phyloP scores from a whole-genome alignment of 2,329 filamentous ascomycete species.

The Epichloe amarillans region DNA sequence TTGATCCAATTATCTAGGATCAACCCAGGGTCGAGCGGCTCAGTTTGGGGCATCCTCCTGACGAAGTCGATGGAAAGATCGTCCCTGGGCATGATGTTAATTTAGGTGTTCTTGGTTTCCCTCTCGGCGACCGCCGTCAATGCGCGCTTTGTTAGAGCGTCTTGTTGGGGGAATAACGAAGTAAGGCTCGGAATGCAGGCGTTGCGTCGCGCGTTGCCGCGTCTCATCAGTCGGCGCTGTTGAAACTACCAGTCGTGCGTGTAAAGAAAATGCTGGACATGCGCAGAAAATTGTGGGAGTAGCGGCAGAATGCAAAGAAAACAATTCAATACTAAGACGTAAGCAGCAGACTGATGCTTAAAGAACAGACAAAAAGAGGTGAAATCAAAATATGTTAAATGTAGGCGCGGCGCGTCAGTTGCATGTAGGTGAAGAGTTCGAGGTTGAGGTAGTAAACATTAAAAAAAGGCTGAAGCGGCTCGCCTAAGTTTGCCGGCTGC shows the following conservation, averaged over 20 bases:
- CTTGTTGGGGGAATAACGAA: background rate
- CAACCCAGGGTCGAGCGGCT: constrained; percentile 49
- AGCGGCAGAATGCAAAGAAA: background rate
- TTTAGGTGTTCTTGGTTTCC: constrained; percentile 19
- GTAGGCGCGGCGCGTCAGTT: background rate
- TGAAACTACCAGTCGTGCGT: background rate
- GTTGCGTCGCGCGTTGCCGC: background rate
- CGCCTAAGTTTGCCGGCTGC: background rate
- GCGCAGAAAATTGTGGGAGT: background rate
- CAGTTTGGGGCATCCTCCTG: constrained; percentile 49
- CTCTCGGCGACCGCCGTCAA: background rate
- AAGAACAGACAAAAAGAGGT: background rate
- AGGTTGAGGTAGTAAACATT: background rate
- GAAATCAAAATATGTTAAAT: background rate
- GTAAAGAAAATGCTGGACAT: background rate
- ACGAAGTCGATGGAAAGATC: constrained; percentile 58
- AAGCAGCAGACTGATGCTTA: background rate
- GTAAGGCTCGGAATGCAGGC: background rate
- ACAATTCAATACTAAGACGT: background rate
- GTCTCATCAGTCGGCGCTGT: background rate
- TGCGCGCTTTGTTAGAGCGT: background rate
- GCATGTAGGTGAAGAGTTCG: background rate
- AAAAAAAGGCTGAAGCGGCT: background rate
- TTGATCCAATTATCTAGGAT: constrained; percentile 71
- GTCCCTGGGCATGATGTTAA: constrained; percentile 61